Conservation (phyloP, 495 filamentous ascomycete genomes). For the Chlorociboria aeruginascens region DNA sequence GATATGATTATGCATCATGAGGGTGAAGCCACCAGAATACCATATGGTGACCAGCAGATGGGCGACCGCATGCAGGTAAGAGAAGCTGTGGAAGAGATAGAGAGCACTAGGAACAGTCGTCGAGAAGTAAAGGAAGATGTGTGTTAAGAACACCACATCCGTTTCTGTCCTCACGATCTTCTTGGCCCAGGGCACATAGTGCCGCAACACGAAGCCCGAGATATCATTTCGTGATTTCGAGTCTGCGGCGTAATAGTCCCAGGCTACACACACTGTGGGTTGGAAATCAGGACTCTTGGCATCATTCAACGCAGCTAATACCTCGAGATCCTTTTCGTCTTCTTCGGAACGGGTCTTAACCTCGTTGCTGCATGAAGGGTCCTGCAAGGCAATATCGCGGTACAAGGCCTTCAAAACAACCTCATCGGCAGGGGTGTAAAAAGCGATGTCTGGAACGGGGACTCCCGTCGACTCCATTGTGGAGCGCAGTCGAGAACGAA, state of each 20-base stretch:
- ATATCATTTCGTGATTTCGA: background rate
- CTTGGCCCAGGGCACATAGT: constrained; percentile 20
- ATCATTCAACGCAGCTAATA: constrained; percentile 1
- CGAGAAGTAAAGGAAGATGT: constrained; percentile 57
- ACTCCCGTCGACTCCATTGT: no score
- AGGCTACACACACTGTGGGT: background rate
- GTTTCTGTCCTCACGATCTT: constrained; percentile 28
- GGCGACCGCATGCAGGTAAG: constrained; percentile 47
- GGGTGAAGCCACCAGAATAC: constrained; percentile 60
- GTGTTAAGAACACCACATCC: constrained; percentile 67
- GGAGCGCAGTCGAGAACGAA: no score
- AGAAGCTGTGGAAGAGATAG: constrained; percentile 51
- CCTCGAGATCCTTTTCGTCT: no score
- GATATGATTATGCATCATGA: constrained; percentile 78
- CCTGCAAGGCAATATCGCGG: no score
- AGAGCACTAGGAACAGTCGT: constrained; percentile 57
- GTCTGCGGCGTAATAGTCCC: background rate
- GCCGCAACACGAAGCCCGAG: constrained; percentile 1
- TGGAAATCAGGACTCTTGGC: background rate
- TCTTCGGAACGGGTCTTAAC: no score
- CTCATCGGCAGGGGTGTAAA: no score
- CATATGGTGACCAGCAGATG: constrained; percentile 51
- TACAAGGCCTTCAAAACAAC: no score
- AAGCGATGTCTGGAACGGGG: no score
- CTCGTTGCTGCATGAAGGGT: no score